These are phyloP conservation scores for Puccinia coronata DNA, from an alignment of 1,284 basidiomycete species.

Conservation along the genomic window DNA sequence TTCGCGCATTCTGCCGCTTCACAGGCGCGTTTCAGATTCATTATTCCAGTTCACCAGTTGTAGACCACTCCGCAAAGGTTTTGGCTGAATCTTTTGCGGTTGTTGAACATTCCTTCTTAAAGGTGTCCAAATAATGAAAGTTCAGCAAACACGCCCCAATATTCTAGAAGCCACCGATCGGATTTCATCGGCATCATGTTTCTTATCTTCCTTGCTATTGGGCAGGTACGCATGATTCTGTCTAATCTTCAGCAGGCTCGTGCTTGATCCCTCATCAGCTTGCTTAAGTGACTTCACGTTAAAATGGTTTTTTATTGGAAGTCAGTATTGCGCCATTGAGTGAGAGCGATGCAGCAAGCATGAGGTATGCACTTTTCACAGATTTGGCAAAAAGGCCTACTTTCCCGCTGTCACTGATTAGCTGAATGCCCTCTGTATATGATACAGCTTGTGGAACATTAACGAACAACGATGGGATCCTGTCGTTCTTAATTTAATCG, in stretches of 20 bases:
- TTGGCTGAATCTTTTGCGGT: slow-evolving; percentile 57
- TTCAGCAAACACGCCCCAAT: slow-evolving; percentile 70
- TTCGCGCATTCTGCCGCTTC: slow-evolving; percentile 41
- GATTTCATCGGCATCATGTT: slow-evolving; percentile 70
- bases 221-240: slow-evolving; percentile 64
- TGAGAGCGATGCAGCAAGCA: slow-evolving; percentile 73
- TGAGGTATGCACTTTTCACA: slow-evolving; percentile 58
- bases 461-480: slow-evolving; percentile 68
- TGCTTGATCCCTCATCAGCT: background rate
- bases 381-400: background rate
- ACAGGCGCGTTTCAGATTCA: slow-evolving; percentile 15
- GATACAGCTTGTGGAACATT: slow-evolving; percentile 68
- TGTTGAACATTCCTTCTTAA: background rate
- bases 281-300: background rate
- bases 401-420: background rate
- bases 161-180: slow-evolving; percentile 71
- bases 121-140: slow-evolving; percentile 44
- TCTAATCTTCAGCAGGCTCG: background rate
- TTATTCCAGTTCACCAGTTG: slow-evolving; percentile 58
- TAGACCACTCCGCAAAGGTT: slow-evolving; percentile 64
- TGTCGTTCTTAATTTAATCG: slow-evolving; percentile 71
- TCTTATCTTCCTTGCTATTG: slow-evolving; percentile 70
- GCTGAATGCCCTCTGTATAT: background rate
- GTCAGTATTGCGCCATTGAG: slow-evolving; percentile 65
- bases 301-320: background rate